Evolutionary conservation across 164 flowering plant genomes (phyloP).

Genomic region (Vitis cinerea): DNA sequence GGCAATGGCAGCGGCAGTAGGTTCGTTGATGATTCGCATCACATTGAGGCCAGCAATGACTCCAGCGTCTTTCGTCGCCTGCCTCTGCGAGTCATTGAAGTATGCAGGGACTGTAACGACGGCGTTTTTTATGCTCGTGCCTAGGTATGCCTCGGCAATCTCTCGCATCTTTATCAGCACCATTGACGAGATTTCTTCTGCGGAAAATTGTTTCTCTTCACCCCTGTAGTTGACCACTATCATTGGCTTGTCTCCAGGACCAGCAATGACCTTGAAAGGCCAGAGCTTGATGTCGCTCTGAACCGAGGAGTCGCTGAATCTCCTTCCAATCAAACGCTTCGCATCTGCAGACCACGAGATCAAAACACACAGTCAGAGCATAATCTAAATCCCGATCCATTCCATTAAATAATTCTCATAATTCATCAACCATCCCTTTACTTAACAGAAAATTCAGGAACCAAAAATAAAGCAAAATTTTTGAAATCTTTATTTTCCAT

Average conservation of each 20-base stretch:
- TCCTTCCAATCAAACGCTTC: slow-evolving; percentile 50
- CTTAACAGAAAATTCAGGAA: no score
- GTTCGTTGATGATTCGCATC: slow-evolving; percentile 56
- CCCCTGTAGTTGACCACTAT: slow-evolving; percentile 39
- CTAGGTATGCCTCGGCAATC: slow-evolving; percentile 56
- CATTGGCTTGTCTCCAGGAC: slow-evolving; percentile 40
- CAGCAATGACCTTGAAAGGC: slow-evolving; percentile 49
- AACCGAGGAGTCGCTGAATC: slow-evolving; percentile 42
- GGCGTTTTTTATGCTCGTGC: slow-evolving; percentile 39
- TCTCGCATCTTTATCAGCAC: slow-evolving; percentile 32
- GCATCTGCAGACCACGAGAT: slow-evolving; percentile 26
- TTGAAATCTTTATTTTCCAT: no score
- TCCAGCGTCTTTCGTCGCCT: slow-evolving; percentile 56
- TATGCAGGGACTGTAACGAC: slow-evolving; percentile 49
- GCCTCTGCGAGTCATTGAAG: slow-evolving; percentile 49
- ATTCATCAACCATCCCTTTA: no score
- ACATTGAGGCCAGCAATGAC: slow-evolving; percentile 52
- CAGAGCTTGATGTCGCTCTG: slow-evolving; percentile 42
- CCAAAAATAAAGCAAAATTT: no score
- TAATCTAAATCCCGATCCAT: no score
- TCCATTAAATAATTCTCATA: no score
- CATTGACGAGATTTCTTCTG: slow-evolving; percentile 46
- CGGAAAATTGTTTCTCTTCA: slow-evolving; percentile 34
- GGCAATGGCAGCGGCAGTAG: slow-evolving; percentile 65
- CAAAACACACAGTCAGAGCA: background rate